Base-by-base conservation (phyloP, 805 yeast species). In the Candida incommunis region DNA sequence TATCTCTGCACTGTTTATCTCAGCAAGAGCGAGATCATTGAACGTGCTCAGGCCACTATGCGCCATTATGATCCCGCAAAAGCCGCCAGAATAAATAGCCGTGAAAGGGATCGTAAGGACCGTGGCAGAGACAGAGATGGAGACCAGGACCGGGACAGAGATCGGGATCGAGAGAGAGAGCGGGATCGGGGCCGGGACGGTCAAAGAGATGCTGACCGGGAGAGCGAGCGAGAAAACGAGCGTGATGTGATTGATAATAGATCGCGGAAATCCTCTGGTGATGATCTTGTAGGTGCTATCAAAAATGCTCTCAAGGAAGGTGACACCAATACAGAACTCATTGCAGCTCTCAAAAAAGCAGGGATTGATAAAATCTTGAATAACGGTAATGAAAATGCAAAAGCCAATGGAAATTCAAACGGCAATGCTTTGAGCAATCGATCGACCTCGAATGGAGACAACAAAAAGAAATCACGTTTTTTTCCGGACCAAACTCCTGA, bases 1-100 rank as follows among this genome's bases (percentile, higher is more conserved):
- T 81, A 80, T 57, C 70, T 82, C 46, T 78, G 82, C 1, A 82
- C 78, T 59, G 24, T 63, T 68, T 45, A 71, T 74, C 51, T 71
- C 74, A 54, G 63, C 71, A n/a, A 78, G 78, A 13, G 18, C 20
- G 37, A 31, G 5, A 16, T 31, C n/a, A 5, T 31, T 11, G 37
- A 31, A 5, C 37, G 37, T 18, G 20, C 18, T 5, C 11, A n/a
- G 18, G 20, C 18, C 5, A 18, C 9, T 11, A 31, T 31, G 13
- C 13, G 20, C 20, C 18, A 5, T 18, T 31, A 31, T n/a, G n/a
- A 31, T 16, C 37, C 37, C 7, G 37, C 37, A 11, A 9, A 5
- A n/a, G 4, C 37, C 5, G 37, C 20, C 37, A 25, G n/a, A n/a
- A n/a, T n/a, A n/a, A n/a, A n/a, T n/a, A n/a, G n/a, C n/a, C n/a